phyloP scores from a whole-genome alignment of 345 rosid genomes.

The Psidium friedrichsthalianum region DNA sequence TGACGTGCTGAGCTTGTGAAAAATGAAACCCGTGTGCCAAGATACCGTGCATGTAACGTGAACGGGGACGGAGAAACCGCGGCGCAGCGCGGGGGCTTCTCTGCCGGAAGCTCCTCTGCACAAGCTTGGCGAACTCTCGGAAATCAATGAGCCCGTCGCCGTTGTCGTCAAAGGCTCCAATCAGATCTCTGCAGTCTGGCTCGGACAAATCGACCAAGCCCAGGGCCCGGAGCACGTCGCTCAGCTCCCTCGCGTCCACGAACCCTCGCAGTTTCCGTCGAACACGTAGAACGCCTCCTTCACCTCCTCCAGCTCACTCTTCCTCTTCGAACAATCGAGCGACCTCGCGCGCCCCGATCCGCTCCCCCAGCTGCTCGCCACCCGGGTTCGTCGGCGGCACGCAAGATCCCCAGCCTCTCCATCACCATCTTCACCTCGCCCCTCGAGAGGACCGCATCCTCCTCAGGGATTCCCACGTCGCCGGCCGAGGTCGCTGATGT shows the following conservation, averaged over 20 bases:
- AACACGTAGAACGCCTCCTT: conserved; percentile 16
- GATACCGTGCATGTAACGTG: background rate
- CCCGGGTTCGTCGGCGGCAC: background rate
- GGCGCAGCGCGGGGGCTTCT: background rate
- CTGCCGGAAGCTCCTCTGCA: conserved; percentile 5
- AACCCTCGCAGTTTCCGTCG: conserved; percentile 5
- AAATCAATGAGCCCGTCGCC: conserved; percentile 6
- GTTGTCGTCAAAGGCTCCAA: conserved; percentile 1
- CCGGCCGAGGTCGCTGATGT: too few species aligned
- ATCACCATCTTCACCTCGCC: conserved; percentile 6
- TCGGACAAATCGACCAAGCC: background rate
- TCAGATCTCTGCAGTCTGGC: background rate
- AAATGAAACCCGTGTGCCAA: background rate
- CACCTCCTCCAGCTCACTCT: conserved; percentile 11
- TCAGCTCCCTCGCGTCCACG: conserved; percentile 6
- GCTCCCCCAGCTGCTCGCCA: background rate
- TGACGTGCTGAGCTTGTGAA: background rate
- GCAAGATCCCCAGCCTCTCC: conserved; percentile 3
- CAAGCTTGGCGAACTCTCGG: conserved; percentile 7
- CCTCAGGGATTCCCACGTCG: background rate
- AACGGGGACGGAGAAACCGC: fast-evolving
- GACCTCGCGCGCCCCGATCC: background rate
- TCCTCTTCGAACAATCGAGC: conserved; percentile 5
- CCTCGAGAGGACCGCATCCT: background rate
- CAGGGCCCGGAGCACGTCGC: background rate